Evolutionary conservation across 768 basidiomycete genomes (phyloP), one percentile per base, ranked within the genome.

Genomic region (Hebeloma cylindrosporum): DNA sequence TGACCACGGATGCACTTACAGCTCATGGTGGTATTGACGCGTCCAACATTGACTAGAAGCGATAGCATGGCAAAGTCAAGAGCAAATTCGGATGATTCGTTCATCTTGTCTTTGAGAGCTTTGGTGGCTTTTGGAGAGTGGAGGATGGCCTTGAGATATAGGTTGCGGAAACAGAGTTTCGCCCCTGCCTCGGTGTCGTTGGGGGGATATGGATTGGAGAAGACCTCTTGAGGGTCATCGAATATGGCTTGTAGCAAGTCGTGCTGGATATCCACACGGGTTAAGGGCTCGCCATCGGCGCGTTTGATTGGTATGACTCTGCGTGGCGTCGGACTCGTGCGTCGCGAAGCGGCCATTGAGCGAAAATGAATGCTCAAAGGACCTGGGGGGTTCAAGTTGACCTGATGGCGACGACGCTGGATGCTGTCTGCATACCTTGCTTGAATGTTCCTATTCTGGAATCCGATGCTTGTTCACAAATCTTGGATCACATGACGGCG

Each of bases 181-280:
- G 49, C 46, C 16, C 51, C 44, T 8, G 53, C 49, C 28, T 40
- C 55, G 31, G 44, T 45, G 38, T 40, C 53, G 45, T 40, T 51
- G 13, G 46, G 20, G 18, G 50, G 31, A 59, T 67, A 69, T 17
- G 75, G 75, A 59, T 75, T 65, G 38, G 77, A 73, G 58, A 80
- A 80, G 37, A 73, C 85, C 43, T 71, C 61, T 2, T 75, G 74
- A 22, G 70, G 67, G 69, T 93, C 82, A 47, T 73, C 72, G 67
- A 94, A 95, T 56, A 94, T 80, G 64, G 72, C 68, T 54, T 82
- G 59, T 43, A 95, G 82, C 40, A 93, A 76, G 68, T 93, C 88
- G 63, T 81, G 85, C 65, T 89, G 85, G 34, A 88, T 73, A 64
- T 88, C 86, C 27, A 64, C 65, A 37, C 86, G 77, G 33, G 77